Percentiles rank a stretch among this genome's conserved stretches.
Evolutionary conservation across 371 early-diverging fungal genomes (phyloP).

Genomic region (Saksenaea vasiformis): DNA sequence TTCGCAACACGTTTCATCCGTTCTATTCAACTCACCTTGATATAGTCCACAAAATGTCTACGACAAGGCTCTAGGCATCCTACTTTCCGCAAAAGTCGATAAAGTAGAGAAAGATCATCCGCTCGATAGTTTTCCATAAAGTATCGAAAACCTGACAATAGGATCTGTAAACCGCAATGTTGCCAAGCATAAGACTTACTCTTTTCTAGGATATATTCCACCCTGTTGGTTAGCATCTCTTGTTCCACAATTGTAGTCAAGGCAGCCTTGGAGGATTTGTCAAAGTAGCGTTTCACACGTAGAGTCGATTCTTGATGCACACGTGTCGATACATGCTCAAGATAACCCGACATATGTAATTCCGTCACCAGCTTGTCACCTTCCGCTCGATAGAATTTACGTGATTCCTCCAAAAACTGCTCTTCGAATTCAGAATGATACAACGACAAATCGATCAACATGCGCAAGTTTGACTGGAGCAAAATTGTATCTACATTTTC

Average conservation of each 20-base stretch:
- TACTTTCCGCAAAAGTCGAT: conserved; percentile 39
- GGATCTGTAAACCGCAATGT: not conserved
- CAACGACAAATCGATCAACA: conserved; percentile 80
- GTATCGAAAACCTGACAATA: conserved; percentile 52
- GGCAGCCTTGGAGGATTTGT: conserved; percentile 72
- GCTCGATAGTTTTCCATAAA: conserved; percentile 63
- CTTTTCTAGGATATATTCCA: conserved; percentile 64
- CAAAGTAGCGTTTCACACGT: conserved; percentile 69
- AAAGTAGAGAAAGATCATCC: conserved; percentile 67
- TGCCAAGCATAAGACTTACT: conserved; percentile 32
- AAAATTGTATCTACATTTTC: conserved; percentile 53
- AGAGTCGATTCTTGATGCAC: conserved; percentile 70
- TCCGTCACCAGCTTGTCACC: conserved; percentile 56
- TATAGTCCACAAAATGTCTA: conserved; percentile 33
- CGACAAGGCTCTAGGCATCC: conserved; percentile 33
- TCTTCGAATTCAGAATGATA: conserved; percentile 75
- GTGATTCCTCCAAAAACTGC: conserved; percentile 62
- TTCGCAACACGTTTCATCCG: not conserved
- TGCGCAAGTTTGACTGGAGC: conserved; percentile 67
- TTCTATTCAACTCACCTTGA: conserved; percentile 32
- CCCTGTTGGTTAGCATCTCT: conserved; percentile 69
- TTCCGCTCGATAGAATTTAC: conserved; percentile 72
- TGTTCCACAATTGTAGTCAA: conserved; percentile 67
- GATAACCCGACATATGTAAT: conserved; percentile 65
- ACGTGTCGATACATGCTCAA: conserved; percentile 68